Percentiles rank a stretch among this genome's conserved stretches.
Evolutionary conservation across 2,329 filamentous ascomycete species (phyloP).

Genomic region (Hymenoscyphus linearis): DNA sequence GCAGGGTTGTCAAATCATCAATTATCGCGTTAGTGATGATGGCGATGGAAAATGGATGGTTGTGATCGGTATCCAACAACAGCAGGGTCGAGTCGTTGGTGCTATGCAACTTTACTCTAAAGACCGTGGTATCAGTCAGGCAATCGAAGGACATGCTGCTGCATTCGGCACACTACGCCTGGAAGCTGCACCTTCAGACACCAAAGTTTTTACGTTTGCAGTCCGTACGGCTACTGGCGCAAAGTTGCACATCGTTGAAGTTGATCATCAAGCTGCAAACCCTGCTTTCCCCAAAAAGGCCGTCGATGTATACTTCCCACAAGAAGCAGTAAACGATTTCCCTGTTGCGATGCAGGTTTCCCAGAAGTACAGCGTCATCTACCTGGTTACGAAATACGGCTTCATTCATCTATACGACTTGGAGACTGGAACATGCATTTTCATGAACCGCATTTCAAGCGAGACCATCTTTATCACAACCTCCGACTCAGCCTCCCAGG

Average conservation of each 20-base stretch:
- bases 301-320: constrained; percentile 95
- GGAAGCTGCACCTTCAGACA: constrained; percentile 83
- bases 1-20: constrained; percentile 97
- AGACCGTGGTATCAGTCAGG: constrained; percentile 93
- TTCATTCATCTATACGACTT: constrained; percentile 99
- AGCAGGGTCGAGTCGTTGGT: constrained; percentile 88
- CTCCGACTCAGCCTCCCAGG: constrained; percentile 74
- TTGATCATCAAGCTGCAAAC: constrained; percentile 87
- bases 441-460: constrained; percentile 99
- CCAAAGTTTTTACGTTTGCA: constrained; percentile 95
- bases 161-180: constrained; percentile 86
- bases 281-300: constrained; percentile 91
- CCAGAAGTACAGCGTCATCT: constrained; percentile 92
- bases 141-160: constrained; percentile 95
- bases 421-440: constrained; percentile 91
- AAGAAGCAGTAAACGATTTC: constrained; percentile 94
- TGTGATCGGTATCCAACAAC: constrained; percentile 90
- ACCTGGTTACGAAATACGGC: constrained; percentile 96
- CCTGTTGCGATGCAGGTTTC: constrained; percentile 97
- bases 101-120: constrained; percentile 97
- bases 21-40: constrained; percentile 92
- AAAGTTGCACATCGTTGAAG: constrained; percentile 96
- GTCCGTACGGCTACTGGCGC: constrained; percentile 84
- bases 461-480: constrained; percentile 98
- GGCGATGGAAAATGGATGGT: constrained; percentile 99